Percentiles rank a stretch among this genome's conserved stretches.
Evolutionary conservation across 352 stramenopile genomes (phyloP).

Genomic region (Phytophthora palmivora): DNA sequence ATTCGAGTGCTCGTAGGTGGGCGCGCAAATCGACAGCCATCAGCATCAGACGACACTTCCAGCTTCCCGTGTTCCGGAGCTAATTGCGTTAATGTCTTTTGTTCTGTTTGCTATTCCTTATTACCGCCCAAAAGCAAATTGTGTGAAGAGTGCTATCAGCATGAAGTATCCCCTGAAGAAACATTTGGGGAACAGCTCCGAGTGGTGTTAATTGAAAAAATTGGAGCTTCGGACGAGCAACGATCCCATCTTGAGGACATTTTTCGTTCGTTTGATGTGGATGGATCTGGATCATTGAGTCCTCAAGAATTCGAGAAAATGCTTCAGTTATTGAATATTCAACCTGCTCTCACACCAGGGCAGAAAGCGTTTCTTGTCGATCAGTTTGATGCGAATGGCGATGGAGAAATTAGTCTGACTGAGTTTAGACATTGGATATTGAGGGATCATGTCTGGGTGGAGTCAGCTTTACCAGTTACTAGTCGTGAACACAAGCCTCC

Average conservation of each 20-base stretch:
- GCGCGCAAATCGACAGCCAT: constrained; percentile 17
- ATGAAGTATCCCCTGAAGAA: constrained; percentile 58
- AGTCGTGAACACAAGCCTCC: constrained; percentile 3
- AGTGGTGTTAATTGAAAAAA: constrained; percentile 69
- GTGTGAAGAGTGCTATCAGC: constrained; percentile 81
- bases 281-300: constrained; percentile 68
- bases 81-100: constrained; percentile 72
- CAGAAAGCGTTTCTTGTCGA: constrained; percentile 59
- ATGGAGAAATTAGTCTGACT: constrained; percentile 67
- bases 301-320: constrained; percentile 64
- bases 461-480: constrained; percentile 3
- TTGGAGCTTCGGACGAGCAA: constrained; percentile 48
- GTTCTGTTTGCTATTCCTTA: constrained; percentile 49
- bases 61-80: constrained; percentile 52
- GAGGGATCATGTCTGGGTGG: constrained; percentile 63
- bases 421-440: constrained; percentile 81
- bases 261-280: constrained; percentile 65
- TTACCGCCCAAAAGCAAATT: constrained; percentile 60
- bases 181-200: constrained; percentile 70
- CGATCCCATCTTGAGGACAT: constrained; percentile 48
- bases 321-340: constrained; percentile 53
- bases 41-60: neutral
- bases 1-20: constrained; percentile 44
- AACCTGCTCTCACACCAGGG: constrained; percentile 55
- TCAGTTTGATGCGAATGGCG: constrained; percentile 76